Percentiles rank a stretch among this genome's conserved stretches.
These are phyloP conservation scores for Cercophora newfieldiana DNA, from an alignment of 495 filamentous ascomycete genomes.

Conservation along the genomic window DNA sequence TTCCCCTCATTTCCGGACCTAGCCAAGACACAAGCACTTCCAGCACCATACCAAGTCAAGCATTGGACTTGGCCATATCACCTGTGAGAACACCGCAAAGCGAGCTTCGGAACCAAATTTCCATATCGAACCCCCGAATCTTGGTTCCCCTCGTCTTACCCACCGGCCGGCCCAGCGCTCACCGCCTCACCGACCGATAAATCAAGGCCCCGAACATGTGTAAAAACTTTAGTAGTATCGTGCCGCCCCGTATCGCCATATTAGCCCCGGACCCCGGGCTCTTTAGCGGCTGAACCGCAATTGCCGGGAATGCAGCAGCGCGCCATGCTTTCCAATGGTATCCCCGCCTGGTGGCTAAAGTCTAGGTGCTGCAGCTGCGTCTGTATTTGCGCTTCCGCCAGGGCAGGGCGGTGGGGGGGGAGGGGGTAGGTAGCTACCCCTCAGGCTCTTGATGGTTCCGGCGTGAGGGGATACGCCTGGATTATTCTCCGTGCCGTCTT, in stretches of 20 bases:
- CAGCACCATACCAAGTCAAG: too few relatives aligned
- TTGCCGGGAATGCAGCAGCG: not conserved
- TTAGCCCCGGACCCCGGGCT: not conserved
- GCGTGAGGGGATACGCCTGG: not conserved
- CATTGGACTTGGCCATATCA: not conserved
- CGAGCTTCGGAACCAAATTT: not conserved
- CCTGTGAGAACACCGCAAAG: not conserved
- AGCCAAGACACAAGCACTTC: too few relatives aligned
- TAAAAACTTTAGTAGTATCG: too few relatives aligned
- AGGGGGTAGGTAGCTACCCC: not conserved
- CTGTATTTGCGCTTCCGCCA: not conserved
- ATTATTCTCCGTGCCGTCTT: not conserved
- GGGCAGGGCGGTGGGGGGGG: not conserved
- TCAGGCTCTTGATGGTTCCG: too few relatives aligned
- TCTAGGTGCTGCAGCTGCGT: too few relatives aligned
- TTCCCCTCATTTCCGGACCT: too few relatives aligned
- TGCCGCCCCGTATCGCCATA: not conserved
- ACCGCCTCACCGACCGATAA: not conserved
- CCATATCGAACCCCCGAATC: not conserved
- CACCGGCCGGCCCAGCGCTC: not conserved
- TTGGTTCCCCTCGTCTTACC: not conserved
- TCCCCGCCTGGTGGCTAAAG: not conserved
- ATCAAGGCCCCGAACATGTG: too few relatives aligned
- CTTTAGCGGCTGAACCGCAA: not conserved
- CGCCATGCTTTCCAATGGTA: not conserved